These are phyloP conservation scores for Kwoniella botswanensis DNA, from an alignment of 768 basidiomycete species.

Conservation along the genomic window DNA sequence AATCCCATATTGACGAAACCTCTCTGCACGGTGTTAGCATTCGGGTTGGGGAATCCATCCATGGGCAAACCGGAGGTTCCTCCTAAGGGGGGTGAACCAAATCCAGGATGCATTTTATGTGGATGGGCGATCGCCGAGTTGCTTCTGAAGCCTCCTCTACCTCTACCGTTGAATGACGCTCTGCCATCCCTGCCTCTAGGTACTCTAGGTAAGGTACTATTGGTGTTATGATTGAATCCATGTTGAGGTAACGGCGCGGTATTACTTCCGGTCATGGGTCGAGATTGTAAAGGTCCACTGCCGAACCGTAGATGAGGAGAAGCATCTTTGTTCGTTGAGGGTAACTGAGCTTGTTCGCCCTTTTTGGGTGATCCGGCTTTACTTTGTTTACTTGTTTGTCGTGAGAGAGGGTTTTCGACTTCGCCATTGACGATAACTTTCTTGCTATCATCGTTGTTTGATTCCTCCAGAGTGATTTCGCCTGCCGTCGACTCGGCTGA, in stretches of 20 bases:
- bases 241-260: slow-evolving; percentile 49
- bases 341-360: slow-evolving; percentile 2
- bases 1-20: slow-evolving; percentile 29
- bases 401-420: slow-evolving; percentile 12
- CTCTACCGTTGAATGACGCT: slow-evolving; percentile 34
- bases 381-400: slow-evolving; percentile 30
- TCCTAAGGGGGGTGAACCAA: slow-evolving; percentile 20
- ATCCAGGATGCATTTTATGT: slow-evolving; percentile 12
- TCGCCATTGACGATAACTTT: slow-evolving; percentile 3
- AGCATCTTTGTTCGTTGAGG: slow-evolving; percentile 9
- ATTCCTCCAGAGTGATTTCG: not conserved
- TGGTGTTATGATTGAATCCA: slow-evolving; percentile 24
- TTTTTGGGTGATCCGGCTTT: slow-evolving; percentile 18
- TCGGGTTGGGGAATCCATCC: slow-evolving; percentile 9
- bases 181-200: slow-evolving; percentile 35
- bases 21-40: slow-evolving; percentile 17
- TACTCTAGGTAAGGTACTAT: slow-evolving; percentile 24
- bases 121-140: slow-evolving; percentile 25
- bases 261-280: slow-evolving; percentile 24
- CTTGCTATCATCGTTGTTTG: not conserved
- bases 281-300: slow-evolving; percentile 15
- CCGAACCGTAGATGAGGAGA: slow-evolving; percentile 14
- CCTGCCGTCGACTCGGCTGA: not conserved
- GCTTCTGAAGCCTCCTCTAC: slow-evolving; percentile 35
- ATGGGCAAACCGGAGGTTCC: slow-evolving; percentile 9